These are phyloP conservation scores for Apiotrichum sp. DNA, from an alignment of 1,284 basidiomycete species.

Conservation along the genomic window DNA sequence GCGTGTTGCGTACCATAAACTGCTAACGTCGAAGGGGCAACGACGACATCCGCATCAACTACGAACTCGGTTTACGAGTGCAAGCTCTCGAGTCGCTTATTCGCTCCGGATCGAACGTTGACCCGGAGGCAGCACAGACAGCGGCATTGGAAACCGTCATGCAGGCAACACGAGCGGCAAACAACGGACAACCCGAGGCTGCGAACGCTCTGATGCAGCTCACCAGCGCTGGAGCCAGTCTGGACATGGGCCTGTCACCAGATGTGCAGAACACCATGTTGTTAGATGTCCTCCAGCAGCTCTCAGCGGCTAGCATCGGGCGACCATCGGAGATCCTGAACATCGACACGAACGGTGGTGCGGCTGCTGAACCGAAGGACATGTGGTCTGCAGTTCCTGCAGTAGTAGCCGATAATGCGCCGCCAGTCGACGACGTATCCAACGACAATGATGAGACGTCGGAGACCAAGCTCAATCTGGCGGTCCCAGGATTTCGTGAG, in stretches of 20 bases:
- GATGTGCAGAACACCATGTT: constrained; percentile 37
- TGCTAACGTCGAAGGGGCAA: constrained; percentile 5
- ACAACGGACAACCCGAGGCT: constrained; percentile 37
- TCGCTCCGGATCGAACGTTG: constrained; percentile 34
- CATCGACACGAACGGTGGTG: constrained; percentile 3
- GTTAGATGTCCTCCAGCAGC: constrained; percentile 40
- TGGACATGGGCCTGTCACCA: constrained; percentile 28
- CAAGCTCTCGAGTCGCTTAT: constrained; percentile 42
- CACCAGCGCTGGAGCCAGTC: constrained; percentile 22
- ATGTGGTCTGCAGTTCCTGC: constrained; percentile 34
- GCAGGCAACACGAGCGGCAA: constrained; percentile 38
- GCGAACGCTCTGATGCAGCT: constrained; percentile 37
- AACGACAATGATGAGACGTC: constrained; percentile 77
- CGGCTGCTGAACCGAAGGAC: constrained; percentile 19
- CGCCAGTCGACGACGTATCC: constrained; percentile 43
- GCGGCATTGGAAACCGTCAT: constrained; percentile 41
- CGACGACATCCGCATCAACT: constrained; percentile 31
- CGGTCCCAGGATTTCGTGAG: constrained; percentile 84
- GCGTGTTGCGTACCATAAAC: constrained; percentile 5
- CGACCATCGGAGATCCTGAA: not conserved
- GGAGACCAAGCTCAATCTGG: constrained; percentile 82
- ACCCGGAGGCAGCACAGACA: constrained; percentile 31
- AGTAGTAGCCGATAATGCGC: constrained; percentile 25
- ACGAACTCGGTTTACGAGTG: constrained; percentile 37
- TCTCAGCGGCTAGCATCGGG: constrained; percentile 36